Evolutionary conservation across 1,284 basidiomycete genomes (phyloP).

Genomic region (Apiotrichum montevideense): DNA sequence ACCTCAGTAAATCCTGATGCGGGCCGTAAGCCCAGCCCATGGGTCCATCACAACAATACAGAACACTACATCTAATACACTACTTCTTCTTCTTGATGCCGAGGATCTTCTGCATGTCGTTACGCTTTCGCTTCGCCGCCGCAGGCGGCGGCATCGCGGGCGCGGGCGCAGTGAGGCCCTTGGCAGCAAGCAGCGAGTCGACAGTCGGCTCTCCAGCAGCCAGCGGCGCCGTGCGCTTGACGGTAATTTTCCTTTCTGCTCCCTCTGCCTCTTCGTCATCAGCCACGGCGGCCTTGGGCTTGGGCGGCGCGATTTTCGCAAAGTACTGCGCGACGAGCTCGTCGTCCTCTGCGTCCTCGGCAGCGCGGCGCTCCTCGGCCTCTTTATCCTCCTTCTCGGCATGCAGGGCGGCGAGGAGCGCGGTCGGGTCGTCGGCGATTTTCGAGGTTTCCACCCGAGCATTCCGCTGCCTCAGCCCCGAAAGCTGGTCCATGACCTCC

Average conservation of each 20-base stretch:
- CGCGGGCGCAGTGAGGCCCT: slow-evolving; percentile 54
- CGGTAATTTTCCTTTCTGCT: slow-evolving; percentile 1
- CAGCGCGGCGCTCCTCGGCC: slow-evolving; percentile 50
- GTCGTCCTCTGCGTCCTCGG: slow-evolving; percentile 86
- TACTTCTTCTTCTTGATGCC: slow-evolving; percentile 56
- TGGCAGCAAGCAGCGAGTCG: slow-evolving; percentile 64
- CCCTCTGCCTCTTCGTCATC: too few species aligned
- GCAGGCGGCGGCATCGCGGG: slow-evolving; percentile 6
- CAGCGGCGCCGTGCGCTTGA: slow-evolving; percentile 53
- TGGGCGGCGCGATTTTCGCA: slow-evolving; percentile 55
- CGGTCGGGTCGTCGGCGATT: slow-evolving; percentile 44
- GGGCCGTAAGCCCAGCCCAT: too few species aligned
- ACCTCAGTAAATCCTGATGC: too few species aligned
- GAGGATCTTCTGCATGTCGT: slow-evolving; percentile 44
- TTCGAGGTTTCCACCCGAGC: slow-evolving; percentile 80
- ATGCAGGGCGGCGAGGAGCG: slow-evolving; percentile 36
- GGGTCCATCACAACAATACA: too few species aligned
- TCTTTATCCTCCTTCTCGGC: slow-evolving; percentile 49
- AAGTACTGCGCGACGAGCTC: slow-evolving; percentile 79
- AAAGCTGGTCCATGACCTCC: slow-evolving; percentile 93
- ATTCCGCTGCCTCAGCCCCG: slow-evolving; percentile 79
- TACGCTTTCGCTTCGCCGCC: slow-evolving; percentile 57
- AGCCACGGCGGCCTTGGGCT: background rate
- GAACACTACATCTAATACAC: too few species aligned
- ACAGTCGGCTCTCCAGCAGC: slow-evolving; percentile 57